phyloP scores from a whole-genome alignment of 805 yeast species.

The Candida coleopterorum region DNA sequence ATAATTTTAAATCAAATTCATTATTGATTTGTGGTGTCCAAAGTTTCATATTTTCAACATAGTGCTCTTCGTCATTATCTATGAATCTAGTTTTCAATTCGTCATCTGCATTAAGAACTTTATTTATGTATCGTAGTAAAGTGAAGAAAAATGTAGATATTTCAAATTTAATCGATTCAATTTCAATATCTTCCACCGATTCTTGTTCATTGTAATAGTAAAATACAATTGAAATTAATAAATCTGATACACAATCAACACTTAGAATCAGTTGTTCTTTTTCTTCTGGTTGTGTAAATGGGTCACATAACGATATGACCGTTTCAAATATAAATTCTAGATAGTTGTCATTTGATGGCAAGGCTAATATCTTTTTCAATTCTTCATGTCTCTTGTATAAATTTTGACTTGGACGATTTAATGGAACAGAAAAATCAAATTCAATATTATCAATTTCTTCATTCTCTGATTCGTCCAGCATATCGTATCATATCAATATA shows the following conservation, averaged over 20 bases:
- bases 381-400: slow-evolving; percentile 12
- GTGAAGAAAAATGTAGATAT: slow-evolving; percentile 29
- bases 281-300: slow-evolving; percentile 66
- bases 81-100: slow-evolving; percentile 37
- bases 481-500: slow-evolving; percentile 12
- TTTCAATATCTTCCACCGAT: slow-evolving; percentile 3
- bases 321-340: slow-evolving; percentile 16
- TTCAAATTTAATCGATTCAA: slow-evolving; percentile 29
- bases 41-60: slow-evolving; percentile 16
- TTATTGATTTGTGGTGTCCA: slow-evolving; percentile 26
- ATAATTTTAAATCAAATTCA: slow-evolving; percentile 20
- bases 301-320: slow-evolving; percentile 42
- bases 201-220: slow-evolving; percentile 13
- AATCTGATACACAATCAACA: slow-evolving; percentile 48
- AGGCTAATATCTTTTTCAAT: slow-evolving; percentile 12
- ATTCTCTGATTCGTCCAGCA: slow-evolving; percentile 15
- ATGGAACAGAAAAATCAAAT: slow-evolving; percentile 14
- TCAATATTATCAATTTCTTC: slow-evolving; percentile 13
- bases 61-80: slow-evolving; percentile 32
- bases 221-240: slow-evolving; percentile 42
- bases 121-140: slow-evolving; percentile 35
- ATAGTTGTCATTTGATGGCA: slow-evolving; percentile 13
- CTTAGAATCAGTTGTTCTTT: slow-evolving; percentile 50
- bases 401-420: slow-evolving; percentile 10
- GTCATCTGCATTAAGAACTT: slow-evolving; percentile 37